Evolutionary conservation across 768 basidiomycete species (phyloP).

Genomic region (Leucocoprinus sp.): DNA sequence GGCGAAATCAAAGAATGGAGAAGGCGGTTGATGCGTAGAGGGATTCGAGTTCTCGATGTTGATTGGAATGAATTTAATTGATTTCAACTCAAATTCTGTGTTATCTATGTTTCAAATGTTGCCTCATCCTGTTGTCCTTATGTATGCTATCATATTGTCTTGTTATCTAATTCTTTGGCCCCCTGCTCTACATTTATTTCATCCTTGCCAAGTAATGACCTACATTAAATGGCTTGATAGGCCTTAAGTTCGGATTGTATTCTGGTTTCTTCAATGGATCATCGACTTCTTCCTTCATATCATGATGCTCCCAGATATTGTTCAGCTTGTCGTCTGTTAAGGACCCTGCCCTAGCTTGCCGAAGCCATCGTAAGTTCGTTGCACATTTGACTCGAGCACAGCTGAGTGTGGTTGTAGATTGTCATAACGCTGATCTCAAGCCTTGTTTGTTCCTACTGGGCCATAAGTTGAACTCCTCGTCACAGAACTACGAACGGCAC

Average conservation of each 20-base stretch:
- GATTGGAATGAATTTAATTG: constrained; percentile 49
- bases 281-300: constrained; percentile 32
- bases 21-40: constrained; percentile 45
- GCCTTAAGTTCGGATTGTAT: not conserved
- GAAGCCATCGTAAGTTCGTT: constrained; percentile 33
- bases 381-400: constrained; percentile 33
- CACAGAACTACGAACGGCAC: constrained; percentile 32
- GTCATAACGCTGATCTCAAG: constrained; percentile 41
- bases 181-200: not conserved
- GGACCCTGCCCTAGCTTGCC: constrained; percentile 21
- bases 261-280: constrained; percentile 20
- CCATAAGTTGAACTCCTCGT: constrained; percentile 18
- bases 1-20: constrained; percentile 76
- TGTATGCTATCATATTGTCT: not conserved
- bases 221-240: not conserved
- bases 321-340: constrained; percentile 25
- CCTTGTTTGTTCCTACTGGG: constrained; percentile 37
- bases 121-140: not conserved
- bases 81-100: not conserved
- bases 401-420: constrained; percentile 36
- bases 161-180: not conserved
- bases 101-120: not conserved
- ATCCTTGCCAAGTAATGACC: not conserved
- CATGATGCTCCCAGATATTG: constrained; percentile 40
- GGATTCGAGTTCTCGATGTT: constrained; percentile 59